phyloP scores from a whole-genome alignment of 495 filamentous ascomycete genomes.

The Cercophora newfieldiana region DNA sequence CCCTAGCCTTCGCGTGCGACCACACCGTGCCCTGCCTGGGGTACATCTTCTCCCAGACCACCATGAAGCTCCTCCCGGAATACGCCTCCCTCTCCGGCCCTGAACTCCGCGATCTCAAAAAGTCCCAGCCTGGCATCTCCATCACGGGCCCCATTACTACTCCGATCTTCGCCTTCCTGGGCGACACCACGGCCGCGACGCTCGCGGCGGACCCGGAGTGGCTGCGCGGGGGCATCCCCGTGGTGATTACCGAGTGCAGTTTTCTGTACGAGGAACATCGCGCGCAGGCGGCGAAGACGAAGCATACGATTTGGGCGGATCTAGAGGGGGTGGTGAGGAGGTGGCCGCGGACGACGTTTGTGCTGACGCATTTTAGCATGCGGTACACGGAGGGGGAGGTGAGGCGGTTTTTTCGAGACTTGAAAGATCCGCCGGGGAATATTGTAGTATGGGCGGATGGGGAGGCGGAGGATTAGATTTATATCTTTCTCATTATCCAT shows the following conservation, averaged over 20 bases:
- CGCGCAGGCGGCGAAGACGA: slow-evolving; percentile 36
- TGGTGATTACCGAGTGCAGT: slow-evolving; percentile 43
- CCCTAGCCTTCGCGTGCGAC: slow-evolving; percentile 36
- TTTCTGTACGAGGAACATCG: slow-evolving; percentile 37
- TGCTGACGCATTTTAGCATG: slow-evolving; percentile 43
- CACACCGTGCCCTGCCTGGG: slow-evolving; percentile 41
- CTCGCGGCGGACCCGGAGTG: slow-evolving; percentile 26
- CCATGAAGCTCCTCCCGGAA: slow-evolving; percentile 29
- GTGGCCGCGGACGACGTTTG: slow-evolving; percentile 36
- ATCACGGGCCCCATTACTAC: slow-evolving; percentile 31
- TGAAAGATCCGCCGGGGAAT: slow-evolving; percentile 32
- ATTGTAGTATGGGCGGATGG: slow-evolving; percentile 43
- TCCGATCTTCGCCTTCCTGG: slow-evolving; percentile 42
- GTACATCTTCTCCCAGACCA: slow-evolving; percentile 37
- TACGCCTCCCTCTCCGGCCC: slow-evolving; percentile 19
- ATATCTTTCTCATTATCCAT: neutral
- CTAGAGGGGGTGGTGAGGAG: slow-evolving; percentile 33
- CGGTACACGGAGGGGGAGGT: slow-evolving; percentile 37
- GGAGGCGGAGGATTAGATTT: slow-evolving; percentile 3
- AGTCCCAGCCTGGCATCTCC: slow-evolving; percentile 9
- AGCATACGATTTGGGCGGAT: slow-evolving; percentile 41
- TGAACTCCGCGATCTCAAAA: slow-evolving; percentile 27
- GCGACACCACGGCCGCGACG: slow-evolving; percentile 36
- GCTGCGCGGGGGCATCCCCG: slow-evolving; percentile 28
- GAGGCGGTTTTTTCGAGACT: slow-evolving; percentile 31